Conservation (phyloP, 441 rosid species). For the Macaranga tanarius region DNA sequence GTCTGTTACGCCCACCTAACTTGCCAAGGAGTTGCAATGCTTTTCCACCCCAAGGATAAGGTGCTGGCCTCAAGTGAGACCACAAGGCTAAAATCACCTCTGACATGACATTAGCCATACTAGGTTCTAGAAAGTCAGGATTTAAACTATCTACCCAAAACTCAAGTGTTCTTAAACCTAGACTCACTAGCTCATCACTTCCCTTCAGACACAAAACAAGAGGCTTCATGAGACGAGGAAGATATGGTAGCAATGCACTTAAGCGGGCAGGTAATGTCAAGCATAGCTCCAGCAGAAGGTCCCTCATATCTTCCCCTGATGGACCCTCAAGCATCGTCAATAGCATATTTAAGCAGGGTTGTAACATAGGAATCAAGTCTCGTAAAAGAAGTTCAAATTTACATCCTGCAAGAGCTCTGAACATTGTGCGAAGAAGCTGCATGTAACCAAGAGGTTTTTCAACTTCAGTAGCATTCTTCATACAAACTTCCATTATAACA, state of each 20-base stretch:
- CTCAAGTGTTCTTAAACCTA: slow-evolving; percentile 93
- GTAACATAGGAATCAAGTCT: slow-evolving; percentile 82
- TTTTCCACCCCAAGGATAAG: slow-evolving; percentile 95
- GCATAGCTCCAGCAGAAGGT: slow-evolving; percentile 88
- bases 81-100: slow-evolving; percentile 96
- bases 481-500: slow-evolving; percentile 89
- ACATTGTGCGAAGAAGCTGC: slow-evolving; percentile 92
- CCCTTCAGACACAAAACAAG: slow-evolving; percentile 91
- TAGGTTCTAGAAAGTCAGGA: slow-evolving; percentile 98
- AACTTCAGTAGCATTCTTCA: slow-evolving; percentile 90
- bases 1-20: slow-evolving; percentile 95
- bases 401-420: slow-evolving; percentile 93
- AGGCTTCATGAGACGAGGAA: slow-evolving; percentile 94
- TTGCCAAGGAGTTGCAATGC: slow-evolving; percentile 95
- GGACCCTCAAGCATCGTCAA: slow-evolving; percentile 98
- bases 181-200: slow-evolving; percentile 83
- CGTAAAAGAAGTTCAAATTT: slow-evolving; percentile 87
- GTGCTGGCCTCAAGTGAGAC: slow-evolving; percentile 93
- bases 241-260: slow-evolving; percentile 91
- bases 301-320: slow-evolving; percentile 87
- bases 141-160: slow-evolving; percentile 99
- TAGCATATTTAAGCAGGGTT: slow-evolving; percentile 90
- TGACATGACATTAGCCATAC: slow-evolving; percentile 97
- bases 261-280: slow-evolving; percentile 95
- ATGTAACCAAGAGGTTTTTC: slow-evolving; percentile 92